Evolutionary conservation across 345 rosid species (phyloP).

Genomic region (Microthlaspi erraticum): DNA sequence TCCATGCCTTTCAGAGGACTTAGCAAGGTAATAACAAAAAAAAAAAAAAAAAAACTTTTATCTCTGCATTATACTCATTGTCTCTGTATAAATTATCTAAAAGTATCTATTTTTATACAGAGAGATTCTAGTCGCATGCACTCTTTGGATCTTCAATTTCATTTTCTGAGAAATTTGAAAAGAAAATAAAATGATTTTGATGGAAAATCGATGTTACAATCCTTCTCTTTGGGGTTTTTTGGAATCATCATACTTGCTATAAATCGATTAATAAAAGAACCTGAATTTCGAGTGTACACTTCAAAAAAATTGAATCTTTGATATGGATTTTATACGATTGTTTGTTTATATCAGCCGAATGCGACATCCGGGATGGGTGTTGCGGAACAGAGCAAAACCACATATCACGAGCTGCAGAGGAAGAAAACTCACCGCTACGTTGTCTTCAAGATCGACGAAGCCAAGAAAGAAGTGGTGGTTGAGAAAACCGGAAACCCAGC

Average conservation of each 20-base stretch:
- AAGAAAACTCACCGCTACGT: conserved; percentile 72
- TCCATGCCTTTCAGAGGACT: conserved; percentile 67
- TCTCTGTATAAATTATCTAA: neutral
- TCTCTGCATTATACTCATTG: neutral
- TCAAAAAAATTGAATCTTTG: conserved; percentile 25
- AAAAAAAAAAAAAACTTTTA: neutral
- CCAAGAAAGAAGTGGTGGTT: conserved; percentile 62
- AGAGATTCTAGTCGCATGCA: conserved; percentile 11
- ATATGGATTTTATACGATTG: neutral
- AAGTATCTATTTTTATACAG: too few species aligned
- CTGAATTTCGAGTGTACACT: neutral
- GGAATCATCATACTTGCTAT: neutral
- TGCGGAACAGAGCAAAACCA: conserved; percentile 62
- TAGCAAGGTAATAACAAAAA: conserved; percentile 48
- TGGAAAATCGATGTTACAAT: neutral
- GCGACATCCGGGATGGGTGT: conserved; percentile 86
- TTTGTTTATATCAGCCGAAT: conserved; percentile 61
- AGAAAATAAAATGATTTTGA: neutral
- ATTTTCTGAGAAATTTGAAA: neutral
- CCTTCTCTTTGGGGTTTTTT: neutral
- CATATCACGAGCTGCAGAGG: conserved; percentile 71
- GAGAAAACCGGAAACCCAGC: conserved; percentile 70
- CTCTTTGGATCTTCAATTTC: conserved; percentile 11
- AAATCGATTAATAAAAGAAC: neutral
- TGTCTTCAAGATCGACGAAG: conserved; percentile 68